Evolutionary conservation across 2,329 filamentous ascomycete genomes (phyloP).

Genomic region (Microdochium bolleyi): DNA sequence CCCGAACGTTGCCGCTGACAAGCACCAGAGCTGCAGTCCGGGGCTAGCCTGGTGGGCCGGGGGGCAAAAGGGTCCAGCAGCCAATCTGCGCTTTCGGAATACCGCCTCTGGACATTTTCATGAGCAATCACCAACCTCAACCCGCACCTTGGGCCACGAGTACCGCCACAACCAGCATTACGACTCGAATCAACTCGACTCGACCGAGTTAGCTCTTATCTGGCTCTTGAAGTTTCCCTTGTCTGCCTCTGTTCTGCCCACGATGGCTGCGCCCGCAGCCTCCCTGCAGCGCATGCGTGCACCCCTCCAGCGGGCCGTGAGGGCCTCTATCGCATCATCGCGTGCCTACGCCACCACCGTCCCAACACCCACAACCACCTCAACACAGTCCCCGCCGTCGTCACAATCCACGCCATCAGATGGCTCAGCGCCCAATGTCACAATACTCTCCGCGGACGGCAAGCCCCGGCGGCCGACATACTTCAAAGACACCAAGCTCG

Average conservation of each 20-base stretch:
- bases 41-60: neutral
- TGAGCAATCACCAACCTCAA: neutral
- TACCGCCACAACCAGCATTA: neutral
- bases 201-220: too few relatives aligned
- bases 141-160: neutral
- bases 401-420: constrained; percentile 7
- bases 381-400: constrained; percentile 9
- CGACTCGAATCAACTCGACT: too few relatives aligned
- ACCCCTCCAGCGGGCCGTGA: constrained; percentile 17
- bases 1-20: neutral
- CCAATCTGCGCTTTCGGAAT: neutral
- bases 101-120: neutral
- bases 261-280: constrained; percentile 17
- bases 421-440: constrained; percentile 5
- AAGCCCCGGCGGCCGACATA: constrained; percentile 36
- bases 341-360: constrained; percentile 41
- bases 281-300: constrained; percentile 16
- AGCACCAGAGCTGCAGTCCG: neutral
- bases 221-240: too few relatives aligned
- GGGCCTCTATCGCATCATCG: constrained; percentile 7
- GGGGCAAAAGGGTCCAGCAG: neutral
- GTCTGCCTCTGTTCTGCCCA: neutral
- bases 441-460: constrained; percentile 5
- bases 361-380: constrained; percentile 15
- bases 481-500: constrained; percentile 51